Conservation (phyloP, 768 basidiomycete genomes). For the Tricholoma flavovirens region DNA sequence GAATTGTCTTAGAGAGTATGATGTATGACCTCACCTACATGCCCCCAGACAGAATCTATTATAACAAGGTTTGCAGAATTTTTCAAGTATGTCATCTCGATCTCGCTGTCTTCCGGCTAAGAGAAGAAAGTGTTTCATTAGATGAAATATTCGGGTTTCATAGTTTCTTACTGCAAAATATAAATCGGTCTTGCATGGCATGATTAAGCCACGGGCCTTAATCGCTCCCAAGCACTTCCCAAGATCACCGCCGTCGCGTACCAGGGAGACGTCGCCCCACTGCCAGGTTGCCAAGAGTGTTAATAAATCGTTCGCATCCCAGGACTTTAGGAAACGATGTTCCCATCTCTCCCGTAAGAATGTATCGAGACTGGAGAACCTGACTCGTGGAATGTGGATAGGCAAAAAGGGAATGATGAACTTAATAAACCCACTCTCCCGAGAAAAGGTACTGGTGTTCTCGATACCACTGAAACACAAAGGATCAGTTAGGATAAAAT, state of each 20-base stretch:
- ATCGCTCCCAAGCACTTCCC: slow-evolving; percentile 34
- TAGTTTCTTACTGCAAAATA: slow-evolving; percentile 39
- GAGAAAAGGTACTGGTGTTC: slow-evolving; percentile 37
- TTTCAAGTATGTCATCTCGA: slow-evolving; percentile 38
- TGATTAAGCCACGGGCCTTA: slow-evolving; percentile 48
- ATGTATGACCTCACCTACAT: slow-evolving; percentile 34
- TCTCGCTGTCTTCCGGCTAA: slow-evolving; percentile 50
- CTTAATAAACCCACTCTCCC: slow-evolving; percentile 28
- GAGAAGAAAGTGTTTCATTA: background rate
- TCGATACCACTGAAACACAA: slow-evolving; percentile 43
- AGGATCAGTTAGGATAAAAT: background rate
- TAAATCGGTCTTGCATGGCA: slow-evolving; percentile 56
- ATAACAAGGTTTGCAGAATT: slow-evolving; percentile 40
- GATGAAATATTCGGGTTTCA: background rate
- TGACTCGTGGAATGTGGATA: background rate
- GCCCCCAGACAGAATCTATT: slow-evolving; percentile 56
- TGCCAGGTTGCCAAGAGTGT: slow-evolving; percentile 47
- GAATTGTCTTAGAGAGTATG: background rate
- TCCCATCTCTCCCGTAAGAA: slow-evolving; percentile 54
- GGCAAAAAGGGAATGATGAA: background rate
- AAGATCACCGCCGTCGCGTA: slow-evolving; percentile 39
- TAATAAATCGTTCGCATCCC: slow-evolving; percentile 55
- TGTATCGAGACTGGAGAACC: slow-evolving; percentile 39
- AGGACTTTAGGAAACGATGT: slow-evolving; percentile 30
- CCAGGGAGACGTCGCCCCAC: slow-evolving; percentile 39